Evolutionary conservation across 1,139 yeast genomes (phyloP), one percentile per base, ranked within the genome.

Genomic region (Yamadazyma taylorii): DNA sequence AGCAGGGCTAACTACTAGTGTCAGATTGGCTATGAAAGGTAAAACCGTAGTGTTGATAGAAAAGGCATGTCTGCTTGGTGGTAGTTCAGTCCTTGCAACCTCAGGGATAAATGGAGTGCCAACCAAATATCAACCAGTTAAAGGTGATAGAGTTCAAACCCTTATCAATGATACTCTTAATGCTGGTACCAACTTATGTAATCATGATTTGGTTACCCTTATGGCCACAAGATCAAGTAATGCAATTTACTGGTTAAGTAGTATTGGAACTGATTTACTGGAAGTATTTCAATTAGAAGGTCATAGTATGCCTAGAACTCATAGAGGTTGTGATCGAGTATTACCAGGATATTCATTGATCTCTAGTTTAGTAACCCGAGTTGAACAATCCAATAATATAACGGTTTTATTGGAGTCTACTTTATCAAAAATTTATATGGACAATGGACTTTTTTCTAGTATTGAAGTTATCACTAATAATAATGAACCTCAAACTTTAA

Each of bases 21-120:
- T 64, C 21, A 52, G 54, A 32, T 45, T 66, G 17, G 50, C 60
- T 24, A 43, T 54, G 27, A 35, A 41, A 3, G 66, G 63, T n/a
- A 42, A 42, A 26, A 42, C 45, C 7, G 70, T 66, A 6, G 46
- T 52, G 1, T 40, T 66, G 5, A 26, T 66, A 4, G 73, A 66
- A 35, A 66, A 66, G 37, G 49, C 63, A 1, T 50, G 46, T 17
- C 48, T 40, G 22, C 40, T 62, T 30, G 73, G 73, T 4, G 73
- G 73, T 3, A 66, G 65, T 44, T 65, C 70, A 13, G 54, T 57
- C 31, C 64, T 62, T 41, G 73, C 73, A 1, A 63, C 70, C 4
- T 64, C 70, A 0, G 73, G 73, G 1, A 66, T 66, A 25, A 66
- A 66, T 45, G 72, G 70, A 0, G 66, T 51, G 2, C 66, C 66